Percentiles rank a stretch among this genome's conserved stretches.
phyloP scores from a whole-genome alignment of 495 filamentous ascomycete species.

The Neurospora pannonica region DNA sequence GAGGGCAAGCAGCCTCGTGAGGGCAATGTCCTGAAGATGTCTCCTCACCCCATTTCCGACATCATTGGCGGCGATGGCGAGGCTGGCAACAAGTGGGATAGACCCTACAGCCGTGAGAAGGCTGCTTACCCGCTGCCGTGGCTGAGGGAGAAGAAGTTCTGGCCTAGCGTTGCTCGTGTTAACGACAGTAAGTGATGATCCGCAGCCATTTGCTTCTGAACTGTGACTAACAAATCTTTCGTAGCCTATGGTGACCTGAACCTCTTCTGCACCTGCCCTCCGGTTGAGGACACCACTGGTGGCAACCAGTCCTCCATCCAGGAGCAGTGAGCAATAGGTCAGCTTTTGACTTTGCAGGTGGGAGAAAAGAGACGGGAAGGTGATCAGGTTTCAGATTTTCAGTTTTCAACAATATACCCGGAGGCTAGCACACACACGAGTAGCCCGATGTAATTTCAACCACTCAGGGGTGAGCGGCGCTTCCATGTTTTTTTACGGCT shows the following conservation, averaged over 20 bases:
- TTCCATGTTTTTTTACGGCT: not conserved
- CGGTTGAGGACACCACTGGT: constrained; percentile 56
- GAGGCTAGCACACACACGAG: not conserved
- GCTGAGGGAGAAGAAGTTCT: constrained; percentile 95
- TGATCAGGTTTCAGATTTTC: not conserved
- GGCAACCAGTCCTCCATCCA: constrained; percentile 16
- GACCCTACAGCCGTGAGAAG: constrained; percentile 68
- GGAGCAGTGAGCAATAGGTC: not conserved
- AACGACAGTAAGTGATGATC: constrained; percentile 65
- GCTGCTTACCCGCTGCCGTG: constrained; percentile 84
- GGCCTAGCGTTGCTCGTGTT: constrained; percentile 81
- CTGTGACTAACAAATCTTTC: constrained; percentile 18
- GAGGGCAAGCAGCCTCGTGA: constrained; percentile 66
- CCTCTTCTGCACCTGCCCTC: constrained; percentile 90
- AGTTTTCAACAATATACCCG: not conserved
- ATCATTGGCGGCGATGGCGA: constrained; percentile 51
- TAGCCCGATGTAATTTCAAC: not conserved
- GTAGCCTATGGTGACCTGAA: constrained; percentile 82
- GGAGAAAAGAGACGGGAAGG: not conserved
- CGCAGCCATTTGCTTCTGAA: no score
- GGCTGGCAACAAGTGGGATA: constrained; percentile 53
- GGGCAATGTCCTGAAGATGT: constrained; percentile 86
- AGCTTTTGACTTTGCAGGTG: not conserved
- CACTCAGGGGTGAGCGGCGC: not conserved
- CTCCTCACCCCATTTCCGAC: constrained; percentile 82